phyloP scores from a whole-genome alignment of 106 monocot genomes.

The Dendrobium nobile region DNA sequence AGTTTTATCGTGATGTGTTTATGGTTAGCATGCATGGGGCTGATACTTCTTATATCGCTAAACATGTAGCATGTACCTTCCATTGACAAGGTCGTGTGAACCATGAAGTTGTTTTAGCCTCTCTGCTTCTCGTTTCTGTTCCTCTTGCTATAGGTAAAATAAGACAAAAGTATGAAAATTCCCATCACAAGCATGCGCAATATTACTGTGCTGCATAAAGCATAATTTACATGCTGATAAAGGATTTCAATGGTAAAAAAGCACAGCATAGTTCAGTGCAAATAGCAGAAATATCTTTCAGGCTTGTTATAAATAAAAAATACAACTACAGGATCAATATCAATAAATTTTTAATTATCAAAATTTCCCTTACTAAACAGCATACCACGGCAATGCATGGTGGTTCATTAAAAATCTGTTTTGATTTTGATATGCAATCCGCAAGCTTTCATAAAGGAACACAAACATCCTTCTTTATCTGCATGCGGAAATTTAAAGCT shows the following conservation, averaged over 20 bases:
- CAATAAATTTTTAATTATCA: not conserved
- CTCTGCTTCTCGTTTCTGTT: slow-evolving; percentile 74
- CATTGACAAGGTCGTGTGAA: slow-evolving; percentile 88
- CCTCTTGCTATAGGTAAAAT: slow-evolving; percentile 79
- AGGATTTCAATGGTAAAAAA: not conserved
- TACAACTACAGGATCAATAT: not conserved
- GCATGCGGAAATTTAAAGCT: not conserved
- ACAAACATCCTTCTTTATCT: slow-evolving; percentile 99
- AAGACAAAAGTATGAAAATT: slow-evolving; percentile 93
- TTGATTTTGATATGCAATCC: slow-evolving; percentile 86
- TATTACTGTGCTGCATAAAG: slow-evolving; percentile 50
- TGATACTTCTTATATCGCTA: not conserved
- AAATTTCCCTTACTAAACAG: not conserved
- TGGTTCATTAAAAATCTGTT: slow-evolving; percentile 68
- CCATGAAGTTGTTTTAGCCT: slow-evolving; percentile 82
- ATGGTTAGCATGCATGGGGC: not conserved
- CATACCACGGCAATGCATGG: slow-evolving; percentile 58
- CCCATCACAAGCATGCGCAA: slow-evolving; percentile 99
- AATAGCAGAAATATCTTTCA: not conserved
- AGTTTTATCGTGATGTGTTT: not conserved
- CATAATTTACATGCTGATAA: not conserved
- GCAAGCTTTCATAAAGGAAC: slow-evolving; percentile 91
- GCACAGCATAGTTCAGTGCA: not conserved
- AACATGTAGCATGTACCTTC: slow-evolving; percentile 47
- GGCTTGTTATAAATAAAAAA: not conserved